Conservation (phyloP, 805 yeast genomes). For the Zygotorulaspora danielsina region DNA sequence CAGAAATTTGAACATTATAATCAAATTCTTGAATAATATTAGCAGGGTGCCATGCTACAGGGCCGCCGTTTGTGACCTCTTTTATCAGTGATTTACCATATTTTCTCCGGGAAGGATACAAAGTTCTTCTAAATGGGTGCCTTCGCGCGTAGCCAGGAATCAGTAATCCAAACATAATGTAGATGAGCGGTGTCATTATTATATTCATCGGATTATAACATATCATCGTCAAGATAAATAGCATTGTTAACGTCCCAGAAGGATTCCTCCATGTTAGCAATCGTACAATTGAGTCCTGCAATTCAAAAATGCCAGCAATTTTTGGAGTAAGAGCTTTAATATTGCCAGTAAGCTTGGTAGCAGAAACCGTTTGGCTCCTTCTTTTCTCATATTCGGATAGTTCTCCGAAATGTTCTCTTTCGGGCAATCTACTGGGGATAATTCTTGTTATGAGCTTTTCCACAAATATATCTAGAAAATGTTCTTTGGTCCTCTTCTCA, state of each 20-base stretch:
- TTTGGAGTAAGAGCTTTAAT: constrained; percentile 52
- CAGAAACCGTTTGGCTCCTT: constrained; percentile 51
- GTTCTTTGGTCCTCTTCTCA: constrained; percentile 32
- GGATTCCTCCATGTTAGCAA: constrained; percentile 74
- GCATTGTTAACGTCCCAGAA: constrained; percentile 55
- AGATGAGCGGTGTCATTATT: constrained; percentile 57
- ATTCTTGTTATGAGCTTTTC: constrained; percentile 50
- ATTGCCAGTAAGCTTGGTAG: constrained; percentile 52
- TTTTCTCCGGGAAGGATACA: constrained; percentile 41
- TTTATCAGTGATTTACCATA: constrained; percentile 53
- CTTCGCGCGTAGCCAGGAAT: constrained; percentile 65
- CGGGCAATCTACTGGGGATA: constrained; percentile 47
- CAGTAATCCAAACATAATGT: constrained; percentile 53
- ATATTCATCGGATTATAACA: constrained; percentile 71
- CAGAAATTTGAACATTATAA: constrained; percentile 4
- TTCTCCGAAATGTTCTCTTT: constrained; percentile 38
- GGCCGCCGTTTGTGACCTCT: constrained; percentile 27
- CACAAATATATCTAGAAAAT: constrained; percentile 55
- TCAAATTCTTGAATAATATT: constrained; percentile 11
- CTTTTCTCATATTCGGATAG: constrained; percentile 25
- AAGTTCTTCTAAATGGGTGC: constrained; percentile 55
- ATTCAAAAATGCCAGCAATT: constrained; percentile 51
- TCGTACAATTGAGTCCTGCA: constrained; percentile 59
- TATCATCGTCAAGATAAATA: constrained; percentile 58
- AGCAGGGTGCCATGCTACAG: constrained; percentile 14